Conservation (phyloP, 1,139 yeast genomes). For the Nakaseomyces nivariensis region DNA sequence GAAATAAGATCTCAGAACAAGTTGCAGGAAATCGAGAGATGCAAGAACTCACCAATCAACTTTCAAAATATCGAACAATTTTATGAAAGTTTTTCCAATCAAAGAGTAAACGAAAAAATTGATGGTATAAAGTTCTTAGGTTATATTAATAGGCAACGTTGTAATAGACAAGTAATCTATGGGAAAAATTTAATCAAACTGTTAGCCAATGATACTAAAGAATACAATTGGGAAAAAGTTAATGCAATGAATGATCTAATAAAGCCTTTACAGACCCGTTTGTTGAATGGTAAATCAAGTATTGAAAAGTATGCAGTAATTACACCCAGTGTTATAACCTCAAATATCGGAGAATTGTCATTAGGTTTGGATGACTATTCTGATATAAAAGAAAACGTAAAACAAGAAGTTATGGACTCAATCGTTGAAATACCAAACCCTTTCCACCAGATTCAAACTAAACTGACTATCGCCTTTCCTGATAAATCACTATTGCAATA, state of each 20-base stretch:
- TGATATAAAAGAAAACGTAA: conserved; percentile 19
- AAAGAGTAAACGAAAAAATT: conserved; percentile 41
- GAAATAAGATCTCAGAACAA: conserved; percentile 29
- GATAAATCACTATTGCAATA: conserved; percentile 85
- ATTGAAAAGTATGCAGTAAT: conserved; percentile 76
- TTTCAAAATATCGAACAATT: conserved; percentile 43
- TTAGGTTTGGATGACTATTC: conserved; percentile 23
- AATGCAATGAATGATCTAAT: conserved; percentile 21
- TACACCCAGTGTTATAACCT: conserved; percentile 77
- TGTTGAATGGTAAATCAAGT: conserved; percentile 35
- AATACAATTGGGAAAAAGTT: conserved; percentile 2
- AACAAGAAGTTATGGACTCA: conserved; percentile 33
- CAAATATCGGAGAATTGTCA: conserved; percentile 57
- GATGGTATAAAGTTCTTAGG: conserved; percentile 46
- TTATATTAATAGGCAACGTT: conserved; percentile 56
- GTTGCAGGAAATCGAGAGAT: conserved; percentile 9
- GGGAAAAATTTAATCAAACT: conserved; percentile 39
- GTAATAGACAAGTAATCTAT: conserved; percentile 47
- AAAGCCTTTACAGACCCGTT: conserved; percentile 30
- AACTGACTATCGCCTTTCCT: conserved; percentile 89
- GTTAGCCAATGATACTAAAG: conserved; percentile 15
- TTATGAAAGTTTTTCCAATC: conserved; percentile 45
- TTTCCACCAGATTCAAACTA: conserved; percentile 76
- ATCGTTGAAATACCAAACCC: conserved; percentile 45
- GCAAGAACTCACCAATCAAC: conserved; percentile 28